Conservation (phyloP, 2,329 filamentous ascomycete genomes). For the Gaeumannomyces sp. region DNA sequence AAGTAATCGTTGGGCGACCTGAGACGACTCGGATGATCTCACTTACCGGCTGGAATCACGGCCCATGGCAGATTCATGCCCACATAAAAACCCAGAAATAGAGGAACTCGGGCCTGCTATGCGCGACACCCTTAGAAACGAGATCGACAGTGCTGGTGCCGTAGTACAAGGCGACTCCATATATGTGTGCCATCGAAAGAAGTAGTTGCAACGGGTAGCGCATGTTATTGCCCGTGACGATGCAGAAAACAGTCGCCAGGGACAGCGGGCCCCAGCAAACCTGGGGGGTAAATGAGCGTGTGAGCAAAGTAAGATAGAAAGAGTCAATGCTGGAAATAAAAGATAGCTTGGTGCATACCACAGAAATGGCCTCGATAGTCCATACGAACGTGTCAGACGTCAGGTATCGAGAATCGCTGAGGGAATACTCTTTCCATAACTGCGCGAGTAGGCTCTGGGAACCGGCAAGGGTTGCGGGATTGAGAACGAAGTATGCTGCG, state of each 20-base stretch:
- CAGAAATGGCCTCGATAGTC: constrained; percentile 80
- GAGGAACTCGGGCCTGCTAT: constrained; percentile 52
- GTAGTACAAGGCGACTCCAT: constrained; percentile 58
- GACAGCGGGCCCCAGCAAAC: constrained; percentile 52
- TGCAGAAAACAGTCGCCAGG: constrained; percentile 39
- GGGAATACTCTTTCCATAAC: constrained; percentile 87
- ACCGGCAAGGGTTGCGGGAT: constrained; percentile 59
- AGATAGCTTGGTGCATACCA: constrained; percentile 42
- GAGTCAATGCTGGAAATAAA: neutral
- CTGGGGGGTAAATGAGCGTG: constrained; percentile 22
- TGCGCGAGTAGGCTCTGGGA: constrained; percentile 72
- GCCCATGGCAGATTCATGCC: constrained; percentile 57
- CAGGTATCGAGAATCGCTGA: constrained; percentile 82
- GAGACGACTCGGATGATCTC: neutral
- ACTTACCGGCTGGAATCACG: constrained; percentile 47
- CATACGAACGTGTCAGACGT: constrained; percentile 77
- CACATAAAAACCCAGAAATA: constrained; percentile 59
- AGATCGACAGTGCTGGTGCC: constrained; percentile 47
- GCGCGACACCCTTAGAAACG: constrained; percentile 36
- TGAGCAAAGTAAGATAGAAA: neutral
- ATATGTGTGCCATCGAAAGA: constrained; percentile 49
- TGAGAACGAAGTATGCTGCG: constrained; percentile 66
- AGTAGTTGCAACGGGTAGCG: constrained; percentile 47
- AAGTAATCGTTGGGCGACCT: neutral
- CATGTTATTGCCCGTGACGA: constrained; percentile 34